Evolutionary conservation across 768 basidiomycete species (phyloP).

Genomic region (Suillus clintonianus): DNA sequence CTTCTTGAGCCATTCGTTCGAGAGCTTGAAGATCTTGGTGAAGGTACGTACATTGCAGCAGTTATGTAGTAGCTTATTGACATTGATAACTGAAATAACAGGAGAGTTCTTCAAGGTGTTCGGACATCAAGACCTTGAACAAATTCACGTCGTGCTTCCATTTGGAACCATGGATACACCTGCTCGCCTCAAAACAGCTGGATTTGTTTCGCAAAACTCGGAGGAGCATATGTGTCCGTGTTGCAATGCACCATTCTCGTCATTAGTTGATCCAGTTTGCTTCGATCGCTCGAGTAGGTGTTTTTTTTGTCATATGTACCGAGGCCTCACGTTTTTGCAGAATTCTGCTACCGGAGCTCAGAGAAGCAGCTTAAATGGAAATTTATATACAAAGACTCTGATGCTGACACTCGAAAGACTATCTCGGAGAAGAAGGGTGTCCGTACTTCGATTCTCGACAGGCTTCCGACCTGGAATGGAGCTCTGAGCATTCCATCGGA

Average conservation of each 20-base stretch:
- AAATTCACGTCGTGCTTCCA: not conserved
- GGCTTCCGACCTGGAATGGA: not conserved
- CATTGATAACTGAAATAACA: not conserved
- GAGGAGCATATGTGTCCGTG: not conserved
- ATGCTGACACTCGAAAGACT: not conserved
- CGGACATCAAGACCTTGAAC: not conserved
- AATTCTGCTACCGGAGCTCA: not conserved
- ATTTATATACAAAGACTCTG: not conserved
- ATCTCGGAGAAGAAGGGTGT: not conserved
- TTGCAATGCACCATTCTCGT: not conserved
- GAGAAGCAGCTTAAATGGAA: not conserved
- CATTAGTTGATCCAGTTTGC: not conserved
- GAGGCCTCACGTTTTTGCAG: not conserved
- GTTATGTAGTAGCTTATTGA: not conserved
- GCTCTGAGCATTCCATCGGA: not conserved
- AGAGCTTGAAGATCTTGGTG: not conserved
- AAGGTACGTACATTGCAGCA: not conserved
- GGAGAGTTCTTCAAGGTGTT: not conserved
- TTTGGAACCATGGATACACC: not conserved
- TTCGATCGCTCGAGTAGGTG: not conserved
- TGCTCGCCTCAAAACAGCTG: not conserved
- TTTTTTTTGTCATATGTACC: not conserved
- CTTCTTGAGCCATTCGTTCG: not conserved
- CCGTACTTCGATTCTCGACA: not conserved
- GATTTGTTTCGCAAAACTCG: not conserved